These are phyloP conservation scores for Melaleuca alternifolia DNA, from an alignment of 345 rosid species.

Conservation along the genomic window DNA sequence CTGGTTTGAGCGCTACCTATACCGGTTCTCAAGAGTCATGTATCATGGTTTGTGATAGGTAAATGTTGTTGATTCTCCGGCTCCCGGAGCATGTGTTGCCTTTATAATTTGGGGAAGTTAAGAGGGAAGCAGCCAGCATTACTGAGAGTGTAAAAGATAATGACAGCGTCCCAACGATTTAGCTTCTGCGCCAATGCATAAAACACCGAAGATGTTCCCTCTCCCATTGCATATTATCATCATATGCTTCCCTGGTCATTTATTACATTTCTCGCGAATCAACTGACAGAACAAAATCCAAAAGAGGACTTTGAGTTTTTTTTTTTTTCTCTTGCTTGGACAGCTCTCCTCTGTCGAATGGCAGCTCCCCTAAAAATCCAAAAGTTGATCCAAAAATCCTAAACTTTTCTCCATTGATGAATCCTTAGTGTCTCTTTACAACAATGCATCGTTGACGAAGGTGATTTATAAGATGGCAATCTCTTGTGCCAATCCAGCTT, in stretches of 20 bases:
- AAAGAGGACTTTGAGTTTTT: too few species aligned
- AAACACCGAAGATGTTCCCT: background rate
- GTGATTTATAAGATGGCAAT: too few species aligned
- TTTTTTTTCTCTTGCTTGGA: too few species aligned
- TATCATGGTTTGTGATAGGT: background rate
- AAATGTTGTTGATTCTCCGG: background rate
- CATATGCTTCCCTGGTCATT: background rate
- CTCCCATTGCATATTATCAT: background rate
- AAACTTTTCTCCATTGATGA: too few species aligned
- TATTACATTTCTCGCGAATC: background rate
- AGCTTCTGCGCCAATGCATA: background rate
- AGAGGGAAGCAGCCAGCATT: background rate
- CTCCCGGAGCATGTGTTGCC: background rate
- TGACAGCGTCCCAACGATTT: background rate
- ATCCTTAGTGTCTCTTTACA: too few species aligned
- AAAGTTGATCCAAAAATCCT: too few species aligned
- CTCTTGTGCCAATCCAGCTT: too few species aligned
- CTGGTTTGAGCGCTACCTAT: background rate
- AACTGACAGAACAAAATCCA: too few species aligned
- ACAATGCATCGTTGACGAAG: too few species aligned
- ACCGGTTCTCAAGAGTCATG: background rate
- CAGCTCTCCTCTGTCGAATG: too few species aligned
- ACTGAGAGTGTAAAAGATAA: background rate
- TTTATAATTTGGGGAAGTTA: background rate
- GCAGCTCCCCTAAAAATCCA: too few species aligned